phyloP scores from a whole-genome alignment of 331 rosid genomes.

The Phaseolus coccineus region DNA sequence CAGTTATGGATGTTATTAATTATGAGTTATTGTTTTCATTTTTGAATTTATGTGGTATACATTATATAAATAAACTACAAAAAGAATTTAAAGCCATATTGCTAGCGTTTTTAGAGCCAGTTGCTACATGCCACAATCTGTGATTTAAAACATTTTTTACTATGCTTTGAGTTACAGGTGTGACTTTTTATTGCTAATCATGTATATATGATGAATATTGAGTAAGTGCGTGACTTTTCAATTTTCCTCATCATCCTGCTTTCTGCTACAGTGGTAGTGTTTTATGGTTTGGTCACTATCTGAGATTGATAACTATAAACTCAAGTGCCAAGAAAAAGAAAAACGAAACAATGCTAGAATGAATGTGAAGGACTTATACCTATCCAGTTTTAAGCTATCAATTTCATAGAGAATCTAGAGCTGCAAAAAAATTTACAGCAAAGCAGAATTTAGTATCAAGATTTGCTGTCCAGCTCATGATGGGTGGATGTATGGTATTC shows the following conservation, averaged over 20 bases:
- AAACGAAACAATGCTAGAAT: neutral
- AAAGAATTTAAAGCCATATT: no score
- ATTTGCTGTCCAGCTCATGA: conserved; percentile 4
- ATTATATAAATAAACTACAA: no score
- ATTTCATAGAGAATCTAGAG: conserved; percentile 18
- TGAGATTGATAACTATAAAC: neutral
- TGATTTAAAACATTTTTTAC: no score
- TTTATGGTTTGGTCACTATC: neutral
- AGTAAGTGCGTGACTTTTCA: neutral
- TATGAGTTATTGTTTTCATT: no score
- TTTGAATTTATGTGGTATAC: no score
- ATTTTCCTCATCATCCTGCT: neutral
- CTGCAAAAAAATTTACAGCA: conserved; percentile 8
- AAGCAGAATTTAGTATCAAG: neutral
- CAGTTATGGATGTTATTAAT: no score
- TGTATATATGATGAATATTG: neutral
- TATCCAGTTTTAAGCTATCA: neutral
- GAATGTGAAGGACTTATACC: neutral
- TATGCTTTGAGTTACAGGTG: neutral
- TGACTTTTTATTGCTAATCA: neutral
- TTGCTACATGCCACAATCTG: no score
- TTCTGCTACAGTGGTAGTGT: neutral
- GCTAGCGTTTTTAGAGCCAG: no score
- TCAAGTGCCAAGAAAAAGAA: neutral
- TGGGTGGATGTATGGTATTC: conserved; percentile 19